Conservation (phyloP, 768 basidiomycete species). For the Fomitopsis pulvina region DNA sequence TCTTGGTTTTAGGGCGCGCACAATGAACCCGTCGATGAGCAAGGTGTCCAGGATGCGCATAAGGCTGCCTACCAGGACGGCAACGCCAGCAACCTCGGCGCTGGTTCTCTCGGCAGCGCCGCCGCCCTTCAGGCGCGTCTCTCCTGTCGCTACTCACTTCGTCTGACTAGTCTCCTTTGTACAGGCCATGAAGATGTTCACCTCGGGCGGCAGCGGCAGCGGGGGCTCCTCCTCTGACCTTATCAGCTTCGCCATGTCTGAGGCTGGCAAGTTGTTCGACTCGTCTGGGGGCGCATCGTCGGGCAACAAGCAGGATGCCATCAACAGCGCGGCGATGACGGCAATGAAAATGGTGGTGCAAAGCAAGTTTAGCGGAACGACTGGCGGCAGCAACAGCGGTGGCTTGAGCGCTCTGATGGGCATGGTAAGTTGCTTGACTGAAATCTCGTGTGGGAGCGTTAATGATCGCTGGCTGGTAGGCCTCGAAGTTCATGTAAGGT, state of each 20-base stretch:
- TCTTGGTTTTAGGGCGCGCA: constrained; percentile 38
- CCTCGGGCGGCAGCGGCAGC: constrained; percentile 37
- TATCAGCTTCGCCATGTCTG: constrained; percentile 82
- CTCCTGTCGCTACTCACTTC: neutral
- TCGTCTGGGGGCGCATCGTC: constrained; percentile 54
- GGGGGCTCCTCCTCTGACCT: constrained; percentile 54
- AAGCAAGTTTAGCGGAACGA: constrained; percentile 49
- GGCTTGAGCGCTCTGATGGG: constrained; percentile 56
- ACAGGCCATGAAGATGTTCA: constrained; percentile 64
- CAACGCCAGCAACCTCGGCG: constrained; percentile 45
- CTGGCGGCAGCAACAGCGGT: constrained; percentile 59
- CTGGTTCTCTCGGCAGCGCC: constrained; percentile 64
- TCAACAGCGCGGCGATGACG: constrained; percentile 81
- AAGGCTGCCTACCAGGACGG: constrained; percentile 52
- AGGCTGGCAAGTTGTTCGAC: constrained; percentile 73
- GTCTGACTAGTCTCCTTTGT: neutral
- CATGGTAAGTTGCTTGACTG: constrained; percentile 41
- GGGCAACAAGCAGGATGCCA: constrained; percentile 75
- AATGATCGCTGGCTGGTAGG: constrained; percentile 13
- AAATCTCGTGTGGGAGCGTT: neutral
- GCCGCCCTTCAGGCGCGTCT: constrained; percentile 62
- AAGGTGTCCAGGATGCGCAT: constrained; percentile 54
- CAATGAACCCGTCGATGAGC: constrained; percentile 58
- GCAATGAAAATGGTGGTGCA: constrained; percentile 79
- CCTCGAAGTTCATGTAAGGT: constrained; percentile 25